These are phyloP conservation scores for Trypanosoma vivax DNA, from an alignment of 208 protist species.

Conservation along the genomic window DNA sequence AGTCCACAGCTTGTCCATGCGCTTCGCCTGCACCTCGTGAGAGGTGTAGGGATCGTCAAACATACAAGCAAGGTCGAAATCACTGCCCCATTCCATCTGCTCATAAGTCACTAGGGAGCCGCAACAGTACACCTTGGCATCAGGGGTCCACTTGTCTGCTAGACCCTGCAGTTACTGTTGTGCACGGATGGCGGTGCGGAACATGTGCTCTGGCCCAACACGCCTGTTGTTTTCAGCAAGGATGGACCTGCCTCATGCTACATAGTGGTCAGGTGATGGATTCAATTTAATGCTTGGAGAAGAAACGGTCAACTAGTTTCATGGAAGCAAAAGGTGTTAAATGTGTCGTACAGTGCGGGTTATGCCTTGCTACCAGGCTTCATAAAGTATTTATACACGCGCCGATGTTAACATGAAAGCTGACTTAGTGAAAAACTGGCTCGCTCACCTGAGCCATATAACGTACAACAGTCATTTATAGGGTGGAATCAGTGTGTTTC, in stretches of 20 bases:
- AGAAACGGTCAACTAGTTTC: background rate
- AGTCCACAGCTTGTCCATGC: slow-evolving; percentile 81
- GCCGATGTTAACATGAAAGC: no score
- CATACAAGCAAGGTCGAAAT: slow-evolving; percentile 84
- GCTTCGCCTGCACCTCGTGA: slow-evolving; percentile 74
- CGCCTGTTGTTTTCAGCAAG: slow-evolving; percentile 75
- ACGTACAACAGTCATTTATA: no score
- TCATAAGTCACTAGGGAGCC: slow-evolving; percentile 83
- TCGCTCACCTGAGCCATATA: no score
- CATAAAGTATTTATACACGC: no score
- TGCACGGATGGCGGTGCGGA: slow-evolving; percentile 66
- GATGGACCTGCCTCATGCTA: slow-evolving; percentile 63
- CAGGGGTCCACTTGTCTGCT: slow-evolving; percentile 84
- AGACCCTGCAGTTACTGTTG: slow-evolving; percentile 79
- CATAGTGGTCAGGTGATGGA: slow-evolving; percentile 62
- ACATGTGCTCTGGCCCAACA: slow-evolving; percentile 82
- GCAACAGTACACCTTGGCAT: slow-evolving; percentile 87
- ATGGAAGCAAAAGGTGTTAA: background rate
- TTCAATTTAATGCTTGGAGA: slow-evolving; percentile 24
- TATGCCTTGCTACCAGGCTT: no score
- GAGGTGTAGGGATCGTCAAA: slow-evolving; percentile 84
- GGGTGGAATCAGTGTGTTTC: no score
- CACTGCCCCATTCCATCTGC: slow-evolving; percentile 89
- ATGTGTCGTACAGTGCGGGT: no score
- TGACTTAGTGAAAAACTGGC: no score